These are phyloP conservation scores for Diversispora epigaea DNA, from an alignment of 192 early-diverging fungal species.

Conservation along the genomic window DNA sequence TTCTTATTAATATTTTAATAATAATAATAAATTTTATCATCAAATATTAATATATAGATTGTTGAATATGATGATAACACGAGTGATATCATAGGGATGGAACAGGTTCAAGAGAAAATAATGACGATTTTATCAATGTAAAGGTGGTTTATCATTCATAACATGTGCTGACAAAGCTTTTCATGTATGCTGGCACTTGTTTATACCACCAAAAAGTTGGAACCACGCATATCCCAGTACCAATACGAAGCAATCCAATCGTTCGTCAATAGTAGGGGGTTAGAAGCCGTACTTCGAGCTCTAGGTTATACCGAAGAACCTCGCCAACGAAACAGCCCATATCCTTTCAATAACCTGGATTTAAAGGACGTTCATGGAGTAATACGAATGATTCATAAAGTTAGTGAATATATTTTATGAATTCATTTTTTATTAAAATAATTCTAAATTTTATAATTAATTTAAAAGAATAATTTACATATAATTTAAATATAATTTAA, in stretches of 20 bases:
- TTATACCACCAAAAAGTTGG: constrained; percentile 17
- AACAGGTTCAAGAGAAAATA: constrained; percentile 31
- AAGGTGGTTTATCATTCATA: constrained; percentile 21
- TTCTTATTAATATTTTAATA: too few species aligned
- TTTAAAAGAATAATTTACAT: too few species aligned
- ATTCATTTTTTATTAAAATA: neutral
- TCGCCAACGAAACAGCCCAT: neutral
- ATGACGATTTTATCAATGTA: constrained; percentile 27
- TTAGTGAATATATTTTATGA: neutral
- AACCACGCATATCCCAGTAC: constrained; percentile 30
- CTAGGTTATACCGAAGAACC: constrained; percentile 9
- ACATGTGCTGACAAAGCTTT: constrained; percentile 25
- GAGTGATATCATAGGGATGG: constrained; percentile 29
- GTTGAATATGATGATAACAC: constrained; percentile 30
- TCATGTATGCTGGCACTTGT: constrained; percentile 24
- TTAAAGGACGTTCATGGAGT: constrained; percentile 27
- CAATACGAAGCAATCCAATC: constrained; percentile 25
- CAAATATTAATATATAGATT: constrained; percentile 14
- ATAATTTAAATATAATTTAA: too few species aligned
- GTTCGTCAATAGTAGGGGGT: constrained; percentile 9
- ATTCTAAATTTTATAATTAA: neutral
- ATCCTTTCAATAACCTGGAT: constrained; percentile 17
- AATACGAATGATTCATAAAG: constrained; percentile 27
- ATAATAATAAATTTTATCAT: neutral
- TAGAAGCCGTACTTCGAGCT: constrained; percentile 16